Conservation (phyloP, 73 alveolate genomes). For the Tetrahymena malaccensis region DNA sequence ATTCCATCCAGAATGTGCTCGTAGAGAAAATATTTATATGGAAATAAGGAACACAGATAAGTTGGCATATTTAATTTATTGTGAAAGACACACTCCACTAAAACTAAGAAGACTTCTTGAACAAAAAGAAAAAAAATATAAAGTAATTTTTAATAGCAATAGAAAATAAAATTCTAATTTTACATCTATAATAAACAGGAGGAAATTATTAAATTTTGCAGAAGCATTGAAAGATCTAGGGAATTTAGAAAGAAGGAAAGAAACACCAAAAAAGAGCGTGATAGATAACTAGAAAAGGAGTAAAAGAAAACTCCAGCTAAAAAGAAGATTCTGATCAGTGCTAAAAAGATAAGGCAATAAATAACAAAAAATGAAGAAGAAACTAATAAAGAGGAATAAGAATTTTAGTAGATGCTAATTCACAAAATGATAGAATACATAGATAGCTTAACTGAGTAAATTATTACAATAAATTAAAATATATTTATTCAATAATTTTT, state of each 20-base stretch:
- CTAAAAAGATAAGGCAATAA: background rate
- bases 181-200: background rate
- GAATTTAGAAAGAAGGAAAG: background rate
- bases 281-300: background rate
- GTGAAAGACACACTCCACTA: slow-evolving; percentile 23
- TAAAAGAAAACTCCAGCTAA: background rate
- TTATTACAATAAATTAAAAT: background rate
- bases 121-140: slow-evolving; percentile 10
- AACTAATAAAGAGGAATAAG: background rate
- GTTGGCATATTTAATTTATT: background rate
- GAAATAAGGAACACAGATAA: background rate
- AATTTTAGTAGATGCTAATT: background rate
- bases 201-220: background rate
- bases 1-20: slow-evolving; percentile 45
- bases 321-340: background rate
- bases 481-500: background rate
- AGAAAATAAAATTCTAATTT: background rate
- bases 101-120: slow-evolving; percentile 25
- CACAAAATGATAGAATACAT: background rate
- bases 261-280: background rate
- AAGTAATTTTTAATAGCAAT: slow-evolving; percentile 1
- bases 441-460: background rate
- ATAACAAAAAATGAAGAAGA: background rate
- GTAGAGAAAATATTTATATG: slow-evolving; percentile 28
- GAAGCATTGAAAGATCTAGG: background rate